These are phyloP conservation scores for Aethionema arabicum DNA, from an alignment of 345 rosid genomes.

Conservation along the genomic window DNA sequence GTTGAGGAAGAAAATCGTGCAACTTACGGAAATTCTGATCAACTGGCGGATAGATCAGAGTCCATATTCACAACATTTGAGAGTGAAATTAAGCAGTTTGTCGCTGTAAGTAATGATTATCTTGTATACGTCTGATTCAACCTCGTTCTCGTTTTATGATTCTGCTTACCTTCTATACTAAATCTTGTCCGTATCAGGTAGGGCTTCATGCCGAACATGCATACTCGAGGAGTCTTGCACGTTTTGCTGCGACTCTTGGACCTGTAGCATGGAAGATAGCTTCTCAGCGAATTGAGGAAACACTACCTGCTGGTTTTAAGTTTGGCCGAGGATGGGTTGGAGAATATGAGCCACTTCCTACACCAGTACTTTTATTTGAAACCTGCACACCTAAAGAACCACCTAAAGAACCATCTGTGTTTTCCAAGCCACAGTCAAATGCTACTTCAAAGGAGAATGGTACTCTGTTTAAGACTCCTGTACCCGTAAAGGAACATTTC, in stretches of 20 bases:
- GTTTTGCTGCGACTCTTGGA: constrained; percentile 82
- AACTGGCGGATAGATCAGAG: constrained; percentile 47
- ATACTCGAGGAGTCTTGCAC: constrained; percentile 82
- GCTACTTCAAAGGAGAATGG: constrained; percentile 39
- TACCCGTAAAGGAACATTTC: constrained; percentile 40
- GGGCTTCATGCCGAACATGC: constrained; percentile 86
- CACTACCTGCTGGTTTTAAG: constrained; percentile 65
- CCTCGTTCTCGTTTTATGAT: constrained; percentile 13
- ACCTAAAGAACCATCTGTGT: constrained; percentile 32
- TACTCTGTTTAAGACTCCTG: constrained; percentile 35
- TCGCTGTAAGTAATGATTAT: constrained; percentile 58
- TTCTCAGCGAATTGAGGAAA: constrained; percentile 68
- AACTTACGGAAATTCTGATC: constrained; percentile 54
- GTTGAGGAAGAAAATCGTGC: constrained; percentile 66
- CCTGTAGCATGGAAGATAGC: constrained; percentile 86
- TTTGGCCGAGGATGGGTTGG: constrained; percentile 92
- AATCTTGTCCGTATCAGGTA: constrained; percentile 48
- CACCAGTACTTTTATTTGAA: constrained; percentile 68
- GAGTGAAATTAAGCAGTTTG: constrained; percentile 73
- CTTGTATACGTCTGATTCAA: constrained; percentile 8
- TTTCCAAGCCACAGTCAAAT: constrained; percentile 37
- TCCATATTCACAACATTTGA: constrained; percentile 84
- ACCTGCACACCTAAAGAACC: constrained; percentile 44
- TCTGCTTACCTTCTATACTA: constrained; percentile 19
- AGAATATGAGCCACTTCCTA: constrained; percentile 85